Conservation (phyloP, 169 alveolate genomes). For the Eimeria falciformis region DNA sequence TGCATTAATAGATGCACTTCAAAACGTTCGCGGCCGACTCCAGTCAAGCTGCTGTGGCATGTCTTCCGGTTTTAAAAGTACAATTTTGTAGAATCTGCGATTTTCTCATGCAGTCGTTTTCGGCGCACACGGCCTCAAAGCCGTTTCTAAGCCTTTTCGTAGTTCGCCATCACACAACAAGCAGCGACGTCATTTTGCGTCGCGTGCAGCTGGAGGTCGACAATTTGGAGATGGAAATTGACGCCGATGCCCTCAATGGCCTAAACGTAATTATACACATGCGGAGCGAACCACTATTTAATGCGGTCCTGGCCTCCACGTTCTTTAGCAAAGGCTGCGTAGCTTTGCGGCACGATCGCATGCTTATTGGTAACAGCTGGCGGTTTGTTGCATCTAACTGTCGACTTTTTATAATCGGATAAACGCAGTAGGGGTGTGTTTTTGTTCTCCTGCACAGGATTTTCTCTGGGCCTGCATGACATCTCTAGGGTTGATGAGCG, state of each 20-base stretch:
- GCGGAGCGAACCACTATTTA: too few relatives aligned
- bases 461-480: slow-evolving; percentile 71
- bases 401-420: too few relatives aligned
- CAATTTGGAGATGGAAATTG: slow-evolving; percentile 87
- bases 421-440: not conserved
- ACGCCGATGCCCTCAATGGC: slow-evolving; percentile 79
- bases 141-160: slow-evolving; percentile 86
- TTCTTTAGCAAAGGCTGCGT: too few relatives aligned
- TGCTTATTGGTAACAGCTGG: too few relatives aligned
- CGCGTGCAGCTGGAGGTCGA: slow-evolving; percentile 86
- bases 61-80: not conserved
- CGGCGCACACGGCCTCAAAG: slow-evolving; percentile 65
- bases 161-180: slow-evolving; percentile 86
- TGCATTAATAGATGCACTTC: not conserved
- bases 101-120: slow-evolving; percentile 12
- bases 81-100: not conserved
- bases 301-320: too few relatives aligned
- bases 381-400: too few relatives aligned
- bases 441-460: slow-evolving; percentile 33
- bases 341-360: too few relatives aligned
- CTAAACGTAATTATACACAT: slow-evolving; percentile 42
- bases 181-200: slow-evolving; percentile 85
- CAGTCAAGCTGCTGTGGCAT: not conserved
- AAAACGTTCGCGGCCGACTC: not conserved
- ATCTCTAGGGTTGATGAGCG: slow-evolving; percentile 68